A percentile compares a stretch with the other conserved stretches of the same genome.
phyloP scores from a whole-genome alignment of 2,329 filamentous ascomycete species.

The Phoma sp. region DNA sequence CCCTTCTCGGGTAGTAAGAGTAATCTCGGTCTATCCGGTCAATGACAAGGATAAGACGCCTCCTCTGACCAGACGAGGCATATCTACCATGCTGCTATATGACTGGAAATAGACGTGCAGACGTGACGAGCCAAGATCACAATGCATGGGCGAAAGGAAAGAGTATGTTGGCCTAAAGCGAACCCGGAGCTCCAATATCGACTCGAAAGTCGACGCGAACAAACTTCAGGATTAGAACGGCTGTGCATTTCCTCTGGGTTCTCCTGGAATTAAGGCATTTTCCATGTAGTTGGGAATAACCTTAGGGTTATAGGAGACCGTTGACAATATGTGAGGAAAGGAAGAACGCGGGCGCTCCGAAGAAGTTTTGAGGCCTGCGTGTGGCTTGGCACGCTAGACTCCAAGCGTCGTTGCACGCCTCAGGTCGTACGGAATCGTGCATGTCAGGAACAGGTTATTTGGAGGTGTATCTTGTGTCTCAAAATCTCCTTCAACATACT shows the following conservation, averaged over 20 bases:
- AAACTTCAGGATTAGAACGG: conserved; percentile 50
- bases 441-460: not conserved
- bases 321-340: conserved; percentile 39
- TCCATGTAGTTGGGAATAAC: conserved; percentile 35
- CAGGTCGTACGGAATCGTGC: not conserved
- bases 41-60: not conserved
- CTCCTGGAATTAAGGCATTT: conserved; percentile 37
- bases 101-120: conserved; percentile 7
- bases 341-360: conserved; percentile 12
- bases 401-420: conserved; percentile 1
- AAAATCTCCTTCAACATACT: not conserved
- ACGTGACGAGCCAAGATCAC: conserved; percentile 3
- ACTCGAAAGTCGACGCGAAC: conserved; percentile 40
- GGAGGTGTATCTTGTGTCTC: not conserved
- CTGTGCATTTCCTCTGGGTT: conserved; percentile 46
- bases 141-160: conserved; percentile 4
- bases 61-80: conserved; percentile 15
- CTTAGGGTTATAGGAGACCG: conserved; percentile 36
- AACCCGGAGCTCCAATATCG: conserved; percentile 47
- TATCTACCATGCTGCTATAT: not conserved
- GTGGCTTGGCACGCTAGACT: conserved; percentile 16
- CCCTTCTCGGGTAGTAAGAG: not conserved
- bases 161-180: conserved; percentile 49
- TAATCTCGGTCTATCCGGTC: not conserved
- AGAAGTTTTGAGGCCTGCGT: conserved; percentile 8